Percentiles rank a stretch among this genome's conserved stretches.
Evolutionary conservation across 495 filamentous ascomycete genomes (phyloP).

Genomic region (Penicillium salamii): DNA sequence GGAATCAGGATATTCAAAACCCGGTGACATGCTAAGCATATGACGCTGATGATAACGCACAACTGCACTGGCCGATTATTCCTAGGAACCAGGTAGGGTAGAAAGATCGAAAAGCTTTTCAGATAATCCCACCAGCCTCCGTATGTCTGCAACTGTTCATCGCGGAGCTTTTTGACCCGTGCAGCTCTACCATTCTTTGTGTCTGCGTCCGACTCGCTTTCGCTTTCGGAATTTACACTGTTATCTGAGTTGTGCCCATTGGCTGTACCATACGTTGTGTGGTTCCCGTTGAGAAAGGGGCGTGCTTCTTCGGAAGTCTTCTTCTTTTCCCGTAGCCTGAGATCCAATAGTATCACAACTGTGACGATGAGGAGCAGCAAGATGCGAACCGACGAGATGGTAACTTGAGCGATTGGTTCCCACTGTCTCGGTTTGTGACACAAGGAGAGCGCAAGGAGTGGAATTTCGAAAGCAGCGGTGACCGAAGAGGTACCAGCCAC

Average conservation of each 20-base stretch:
- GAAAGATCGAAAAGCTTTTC: slow-evolving; percentile 45
- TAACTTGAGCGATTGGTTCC: slow-evolving; percentile 6
- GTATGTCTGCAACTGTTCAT: slow-evolving; percentile 1
- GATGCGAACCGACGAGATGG: not conserved
- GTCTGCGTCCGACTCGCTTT: slow-evolving; percentile 2
- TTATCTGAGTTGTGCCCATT: not conserved
- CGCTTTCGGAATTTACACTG: not conserved
- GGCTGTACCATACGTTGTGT: not conserved
- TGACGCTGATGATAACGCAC: slow-evolving; percentile 35
- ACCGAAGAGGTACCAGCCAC: slow-evolving; percentile 3
- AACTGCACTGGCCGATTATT: slow-evolving; percentile 55
- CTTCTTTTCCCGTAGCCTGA: slow-evolving; percentile 1
- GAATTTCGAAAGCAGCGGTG: slow-evolving; percentile 10
- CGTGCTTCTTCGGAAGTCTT: not conserved
- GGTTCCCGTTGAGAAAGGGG: slow-evolving; percentile 2
- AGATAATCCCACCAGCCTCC: slow-evolving; percentile 4
- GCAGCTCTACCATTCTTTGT: not conserved
- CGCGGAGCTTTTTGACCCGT: slow-evolving; percentile 3
- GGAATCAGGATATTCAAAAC: slow-evolving; percentile 58
- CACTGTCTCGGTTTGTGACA: not conserved
- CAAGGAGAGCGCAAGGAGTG: slow-evolving; percentile 8
- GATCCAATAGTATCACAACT: not conserved
- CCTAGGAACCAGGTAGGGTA: slow-evolving; percentile 64
- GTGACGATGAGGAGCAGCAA: not conserved
- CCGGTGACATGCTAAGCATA: not conserved